phyloP scores from a whole-genome alignment of 345 rosid genomes.

The Citrus hindsii region DNA sequence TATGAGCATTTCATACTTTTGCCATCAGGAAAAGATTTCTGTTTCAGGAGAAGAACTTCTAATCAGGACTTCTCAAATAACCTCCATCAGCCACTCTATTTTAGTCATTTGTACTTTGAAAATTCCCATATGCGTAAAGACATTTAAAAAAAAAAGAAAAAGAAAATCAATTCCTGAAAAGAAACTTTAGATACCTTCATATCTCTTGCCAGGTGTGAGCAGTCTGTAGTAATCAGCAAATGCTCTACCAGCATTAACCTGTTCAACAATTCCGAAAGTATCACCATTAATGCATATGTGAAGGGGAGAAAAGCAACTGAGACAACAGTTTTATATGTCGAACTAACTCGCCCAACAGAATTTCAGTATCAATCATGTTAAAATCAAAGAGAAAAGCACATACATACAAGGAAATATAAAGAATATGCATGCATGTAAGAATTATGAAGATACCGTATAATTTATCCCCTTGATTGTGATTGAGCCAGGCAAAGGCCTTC shows the following conservation, averaged over 20 bases:
- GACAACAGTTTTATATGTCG: not conserved
- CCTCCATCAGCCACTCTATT: not conserved
- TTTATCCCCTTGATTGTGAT: conserved; percentile 69
- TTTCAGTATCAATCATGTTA: not conserved
- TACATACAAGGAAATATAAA: not conserved
- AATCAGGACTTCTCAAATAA: not conserved
- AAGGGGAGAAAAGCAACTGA: not conserved
- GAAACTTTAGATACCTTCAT: conserved; percentile 56
- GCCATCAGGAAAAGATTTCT: not conserved
- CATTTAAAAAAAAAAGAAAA: not conserved
- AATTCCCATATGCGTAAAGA: not conserved
- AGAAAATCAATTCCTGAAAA: not conserved
- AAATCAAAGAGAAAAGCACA: not conserved
- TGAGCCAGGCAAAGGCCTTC: conserved; percentile 73
- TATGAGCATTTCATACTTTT: not conserved
- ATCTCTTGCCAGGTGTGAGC: conserved; percentile 62
- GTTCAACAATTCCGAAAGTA: conserved; percentile 13
- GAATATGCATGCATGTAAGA: not conserved
- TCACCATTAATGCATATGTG: not conserved
- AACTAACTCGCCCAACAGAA: not conserved
- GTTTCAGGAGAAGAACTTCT: not conserved
- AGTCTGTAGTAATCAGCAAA: conserved; percentile 80
- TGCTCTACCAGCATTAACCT: conserved; percentile 63
- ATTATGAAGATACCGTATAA: conserved; percentile 48
- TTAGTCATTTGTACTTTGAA: not conserved